Percentiles rank a stretch among this genome's conserved stretches.
Conservation (phyloP, 2,329 filamentous ascomycete species). For the Thelonectria rubi region DNA sequence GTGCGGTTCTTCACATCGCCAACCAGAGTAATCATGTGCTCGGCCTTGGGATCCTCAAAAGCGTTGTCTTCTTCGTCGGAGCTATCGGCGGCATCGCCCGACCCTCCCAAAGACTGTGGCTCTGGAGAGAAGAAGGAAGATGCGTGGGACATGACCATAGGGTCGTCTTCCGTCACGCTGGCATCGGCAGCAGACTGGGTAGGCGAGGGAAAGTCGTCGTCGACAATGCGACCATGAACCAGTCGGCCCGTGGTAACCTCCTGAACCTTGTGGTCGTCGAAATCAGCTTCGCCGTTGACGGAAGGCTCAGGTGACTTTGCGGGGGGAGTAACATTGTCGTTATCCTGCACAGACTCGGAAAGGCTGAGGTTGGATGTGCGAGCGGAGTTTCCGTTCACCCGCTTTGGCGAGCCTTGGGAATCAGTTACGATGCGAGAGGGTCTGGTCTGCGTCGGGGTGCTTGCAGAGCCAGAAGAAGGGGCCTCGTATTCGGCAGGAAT, state of each 20-base stretch:
- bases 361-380: slow-evolving; percentile 27
- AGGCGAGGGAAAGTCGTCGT: slow-evolving; percentile 89
- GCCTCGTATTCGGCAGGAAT: slow-evolving; percentile 32
- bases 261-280: slow-evolving; percentile 81
- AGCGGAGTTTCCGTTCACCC: slow-evolving; percentile 41
- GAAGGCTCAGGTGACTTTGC: slow-evolving; percentile 40
- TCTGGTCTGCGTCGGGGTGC: slow-evolving; percentile 37
- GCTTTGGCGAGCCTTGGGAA: slow-evolving; percentile 55
- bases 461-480: slow-evolving; percentile 30
- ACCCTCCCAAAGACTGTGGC: slow-evolving; percentile 77
- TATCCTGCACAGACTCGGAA: slow-evolving; percentile 27
- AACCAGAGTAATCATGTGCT: slow-evolving; percentile 97
- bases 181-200: slow-evolving; percentile 74
- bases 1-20: slow-evolving; percentile 89
- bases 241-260: slow-evolving; percentile 93
- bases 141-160: slow-evolving; percentile 81
- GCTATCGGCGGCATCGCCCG: slow-evolving; percentile 81
- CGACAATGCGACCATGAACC: slow-evolving; percentile 93
- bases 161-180: slow-evolving; percentile 74
- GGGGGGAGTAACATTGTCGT: slow-evolving; percentile 35
- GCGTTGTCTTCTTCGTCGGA: slow-evolving; percentile 94
- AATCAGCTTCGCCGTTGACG: slow-evolving; percentile 56
- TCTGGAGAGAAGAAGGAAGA: slow-evolving; percentile 82
- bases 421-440: slow-evolving; percentile 51
- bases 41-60: slow-evolving; percentile 80